Evolutionary conservation across 345 rosid species (phyloP), one percentile per base, ranked within the genome.

Genomic region (Crucihimalaya himalaica): DNA sequence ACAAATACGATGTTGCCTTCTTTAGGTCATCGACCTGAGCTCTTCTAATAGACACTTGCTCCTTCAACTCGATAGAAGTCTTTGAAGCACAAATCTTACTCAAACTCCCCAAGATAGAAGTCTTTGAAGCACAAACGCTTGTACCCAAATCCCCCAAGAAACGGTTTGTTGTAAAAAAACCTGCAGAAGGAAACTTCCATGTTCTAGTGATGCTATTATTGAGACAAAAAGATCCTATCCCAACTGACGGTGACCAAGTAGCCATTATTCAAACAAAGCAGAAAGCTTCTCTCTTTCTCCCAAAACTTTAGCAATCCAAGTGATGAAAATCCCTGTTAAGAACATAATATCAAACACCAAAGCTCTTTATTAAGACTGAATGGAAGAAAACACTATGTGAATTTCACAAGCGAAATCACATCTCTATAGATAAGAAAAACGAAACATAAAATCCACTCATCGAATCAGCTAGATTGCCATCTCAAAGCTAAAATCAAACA

Each of bases 1-100:
- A 95, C 3, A 69, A 81, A 81, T 79, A 92, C 34, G 86, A 72
- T 14, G 82, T 83, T 19, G 67, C 83, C 81, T 77, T 86, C 73
- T 78, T 72, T 19, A 13, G 70, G 21, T 81, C 77, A 62, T 80
- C 83, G 13, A 78, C 84, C 67, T 79, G 81, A 72, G 67, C 68
- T 3, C 34, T 71, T 39, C 63, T 61, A 20, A 80, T 73, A 70
- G 71, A 72, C n/a, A 55, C 35, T 66, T 72, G 77, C 54, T 86
- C 89, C 21, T 71, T 79, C 53, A 76, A 76, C 53, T 78, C 87
- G 19, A 73, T 62, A 55, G 97, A 85, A 66, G 79, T 80, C 48
- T 69, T 78, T 13, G 97, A 74, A 32, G 82, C 73, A 62, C 86
- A 87, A 80, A 71, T 71, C 75, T 79, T 81, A 68, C 81, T 52